A percentile compares a stretch with the other conserved stretches of the same genome.
These are phyloP conservation scores for Solanum hybrid DNA, from an alignment of 305 asterid genomes.

Conservation along the genomic window DNA sequence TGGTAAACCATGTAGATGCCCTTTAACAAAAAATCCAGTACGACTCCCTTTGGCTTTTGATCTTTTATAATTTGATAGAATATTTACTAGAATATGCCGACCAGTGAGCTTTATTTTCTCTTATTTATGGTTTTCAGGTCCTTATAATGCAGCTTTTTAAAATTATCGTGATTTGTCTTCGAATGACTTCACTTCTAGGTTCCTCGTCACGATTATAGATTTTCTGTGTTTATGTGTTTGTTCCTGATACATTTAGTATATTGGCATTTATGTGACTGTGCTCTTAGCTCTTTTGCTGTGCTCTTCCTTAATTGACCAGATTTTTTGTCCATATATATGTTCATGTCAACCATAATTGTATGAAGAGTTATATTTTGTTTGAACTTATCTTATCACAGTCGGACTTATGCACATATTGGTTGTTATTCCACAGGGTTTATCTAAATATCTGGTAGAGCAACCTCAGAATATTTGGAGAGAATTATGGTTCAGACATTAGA, in stretches of 20 bases:
- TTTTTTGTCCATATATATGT: not conserved
- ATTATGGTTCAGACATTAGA: constrained; percentile 57
- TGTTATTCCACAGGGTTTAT: not conserved
- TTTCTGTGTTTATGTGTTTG: not conserved
- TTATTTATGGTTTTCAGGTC: not conserved
- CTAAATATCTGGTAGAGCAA: not conserved
- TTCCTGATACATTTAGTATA: not conserved
- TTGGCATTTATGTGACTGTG: not conserved
- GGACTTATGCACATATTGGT: not conserved
- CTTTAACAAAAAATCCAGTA: not conserved
- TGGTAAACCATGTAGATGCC: not conserved
- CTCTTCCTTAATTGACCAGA: not conserved
- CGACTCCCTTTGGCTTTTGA: not conserved
- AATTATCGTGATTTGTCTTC: not conserved
- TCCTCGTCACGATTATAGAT: not conserved
- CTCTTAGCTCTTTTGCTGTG: not conserved
- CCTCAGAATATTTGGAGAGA: not conserved
- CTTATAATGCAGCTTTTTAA: not conserved
- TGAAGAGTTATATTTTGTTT: not conserved
- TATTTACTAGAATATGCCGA: not conserved
- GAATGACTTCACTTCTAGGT: not conserved
- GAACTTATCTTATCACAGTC: not conserved
- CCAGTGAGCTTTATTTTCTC: not conserved
- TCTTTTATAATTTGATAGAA: not conserved
- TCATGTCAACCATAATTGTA: not conserved